Evolutionary conservation across 176 grass and related monocot species (phyloP).

Genomic region (Cocos nucifera): DNA sequence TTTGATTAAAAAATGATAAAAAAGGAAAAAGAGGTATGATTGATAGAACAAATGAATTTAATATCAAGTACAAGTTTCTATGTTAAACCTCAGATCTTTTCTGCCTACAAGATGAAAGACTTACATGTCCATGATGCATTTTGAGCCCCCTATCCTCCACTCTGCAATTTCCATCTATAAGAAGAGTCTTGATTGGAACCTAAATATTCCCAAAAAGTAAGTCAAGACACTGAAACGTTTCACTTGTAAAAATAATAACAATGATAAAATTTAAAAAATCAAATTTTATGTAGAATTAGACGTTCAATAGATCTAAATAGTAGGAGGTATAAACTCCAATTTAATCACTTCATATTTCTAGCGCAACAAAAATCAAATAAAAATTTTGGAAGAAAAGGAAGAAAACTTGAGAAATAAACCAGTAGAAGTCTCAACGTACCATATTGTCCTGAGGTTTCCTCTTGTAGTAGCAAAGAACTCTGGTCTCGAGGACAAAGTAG

Average conservation of each 20-base stretch:
- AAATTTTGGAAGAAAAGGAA: not conserved
- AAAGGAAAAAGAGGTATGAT: too few relatives aligned
- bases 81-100: too few relatives aligned
- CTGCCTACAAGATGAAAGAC: not conserved
- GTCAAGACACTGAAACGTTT: not conserved
- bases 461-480: constrained; percentile 80
- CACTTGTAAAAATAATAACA: not conserved
- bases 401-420: not conserved
- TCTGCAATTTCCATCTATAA: constrained; percentile 84
- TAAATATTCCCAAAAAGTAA: constrained; percentile 18
- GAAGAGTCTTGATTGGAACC: constrained; percentile 86
- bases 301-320: not conserved
- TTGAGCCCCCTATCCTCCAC: constrained; percentile 96
- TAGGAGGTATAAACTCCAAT: too few relatives aligned
- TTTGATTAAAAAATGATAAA: too few relatives aligned
- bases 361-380: not conserved
- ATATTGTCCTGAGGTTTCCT: constrained; percentile 78
- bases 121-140: constrained; percentile 80
- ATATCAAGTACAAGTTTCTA: too few relatives aligned
- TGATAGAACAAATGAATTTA: too few relatives aligned
- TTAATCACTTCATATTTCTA: too few relatives aligned
- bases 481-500: constrained; percentile 84
- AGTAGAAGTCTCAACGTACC: constrained; percentile 9
- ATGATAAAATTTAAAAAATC: not conserved
- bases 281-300: not conserved